These are phyloP conservation scores for Bretziella fagacearum DNA, from an alignment of 2,329 filamentous ascomycete genomes.

Conservation along the genomic window DNA sequence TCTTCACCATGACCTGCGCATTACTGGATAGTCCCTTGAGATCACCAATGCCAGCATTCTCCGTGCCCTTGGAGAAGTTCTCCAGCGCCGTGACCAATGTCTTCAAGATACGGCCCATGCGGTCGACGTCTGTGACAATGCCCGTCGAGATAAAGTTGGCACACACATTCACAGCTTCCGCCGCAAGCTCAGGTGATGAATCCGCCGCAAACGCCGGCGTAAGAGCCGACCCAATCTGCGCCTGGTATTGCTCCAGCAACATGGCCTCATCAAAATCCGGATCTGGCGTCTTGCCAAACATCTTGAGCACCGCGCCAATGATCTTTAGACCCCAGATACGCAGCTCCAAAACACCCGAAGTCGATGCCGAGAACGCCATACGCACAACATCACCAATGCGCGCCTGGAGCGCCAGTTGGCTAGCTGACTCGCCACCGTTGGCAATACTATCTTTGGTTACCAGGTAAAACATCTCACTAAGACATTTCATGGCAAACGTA, in stretches of 20 bases:
- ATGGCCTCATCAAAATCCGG: conserved; percentile 97
- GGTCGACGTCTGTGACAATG: conserved; percentile 90
- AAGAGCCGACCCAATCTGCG: conserved; percentile 89
- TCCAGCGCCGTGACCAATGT: conserved; percentile 79
- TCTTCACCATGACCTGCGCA: conserved; percentile 95
- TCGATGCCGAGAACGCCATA: conserved; percentile 95
- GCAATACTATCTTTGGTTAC: conserved; percentile 58
- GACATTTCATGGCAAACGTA: conserved; percentile 79
- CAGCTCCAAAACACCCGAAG: conserved; percentile 76
- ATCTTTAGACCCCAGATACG: conserved; percentile 85
- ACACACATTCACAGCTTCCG: conserved; percentile 91
- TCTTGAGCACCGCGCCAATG: conserved; percentile 80
- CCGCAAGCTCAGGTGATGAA: conserved; percentile 87
- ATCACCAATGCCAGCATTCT: conserved; percentile 65
- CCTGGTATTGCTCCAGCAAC: conserved; percentile 92
- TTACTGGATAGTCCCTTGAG: conserved; percentile 86
- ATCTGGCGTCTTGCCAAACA: conserved; percentile 90
- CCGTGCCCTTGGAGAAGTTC: conserved; percentile 52
- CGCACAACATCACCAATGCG: conserved; percentile 83
- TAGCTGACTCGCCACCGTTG: conserved; percentile 59
- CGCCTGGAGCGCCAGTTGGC: conserved; percentile 62
- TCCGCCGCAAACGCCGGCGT: conserved; percentile 93
- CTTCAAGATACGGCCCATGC: conserved; percentile 97
- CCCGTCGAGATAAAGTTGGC: conserved; percentile 96
- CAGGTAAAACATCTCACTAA: conserved; percentile 65